phyloP scores from a whole-genome alignment of 768 basidiomycete genomes.

The Termitomyces sp. region DNA sequence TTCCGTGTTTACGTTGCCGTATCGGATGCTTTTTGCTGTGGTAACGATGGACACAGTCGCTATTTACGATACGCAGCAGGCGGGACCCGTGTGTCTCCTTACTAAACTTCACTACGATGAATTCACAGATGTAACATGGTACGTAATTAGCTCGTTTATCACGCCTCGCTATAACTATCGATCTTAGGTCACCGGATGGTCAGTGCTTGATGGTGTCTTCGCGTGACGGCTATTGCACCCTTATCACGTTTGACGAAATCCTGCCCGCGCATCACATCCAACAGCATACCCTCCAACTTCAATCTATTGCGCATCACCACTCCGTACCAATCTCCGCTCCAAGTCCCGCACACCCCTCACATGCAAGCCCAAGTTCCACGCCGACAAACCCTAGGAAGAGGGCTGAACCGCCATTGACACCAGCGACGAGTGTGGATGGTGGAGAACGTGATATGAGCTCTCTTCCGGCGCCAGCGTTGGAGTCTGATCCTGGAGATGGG shows the following conservation, averaged over 20 bases:
- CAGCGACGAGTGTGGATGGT: constrained; percentile 44
- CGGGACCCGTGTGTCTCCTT: constrained; percentile 84
- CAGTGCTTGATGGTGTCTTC: constrained; percentile 89
- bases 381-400: constrained; percentile 31
- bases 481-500: constrained; percentile 14
- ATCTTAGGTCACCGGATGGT: constrained; percentile 87
- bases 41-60: constrained; percentile 94
- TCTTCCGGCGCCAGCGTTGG: neutral
- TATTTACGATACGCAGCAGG: constrained; percentile 96
- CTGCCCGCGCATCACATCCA: constrained; percentile 85
- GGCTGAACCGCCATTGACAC: constrained; percentile 41
- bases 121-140: constrained; percentile 97
- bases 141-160: constrained; percentile 19
- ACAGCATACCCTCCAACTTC: constrained; percentile 85
- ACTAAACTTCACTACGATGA: constrained; percentile 96
- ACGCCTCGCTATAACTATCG: neutral
- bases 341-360: constrained; percentile 21
- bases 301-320: constrained; percentile 85
- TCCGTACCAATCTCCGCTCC: constrained; percentile 54
- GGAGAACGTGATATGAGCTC: constrained; percentile 22
- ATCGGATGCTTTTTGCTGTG: constrained; percentile 92
- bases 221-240: constrained; percentile 95
- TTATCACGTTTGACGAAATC: constrained; percentile 93
- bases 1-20: constrained; percentile 84
- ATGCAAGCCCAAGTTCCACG: constrained; percentile 22